phyloP scores from a whole-genome alignment of 75 land plant species.

The Selaginella tamariscina region DNA sequence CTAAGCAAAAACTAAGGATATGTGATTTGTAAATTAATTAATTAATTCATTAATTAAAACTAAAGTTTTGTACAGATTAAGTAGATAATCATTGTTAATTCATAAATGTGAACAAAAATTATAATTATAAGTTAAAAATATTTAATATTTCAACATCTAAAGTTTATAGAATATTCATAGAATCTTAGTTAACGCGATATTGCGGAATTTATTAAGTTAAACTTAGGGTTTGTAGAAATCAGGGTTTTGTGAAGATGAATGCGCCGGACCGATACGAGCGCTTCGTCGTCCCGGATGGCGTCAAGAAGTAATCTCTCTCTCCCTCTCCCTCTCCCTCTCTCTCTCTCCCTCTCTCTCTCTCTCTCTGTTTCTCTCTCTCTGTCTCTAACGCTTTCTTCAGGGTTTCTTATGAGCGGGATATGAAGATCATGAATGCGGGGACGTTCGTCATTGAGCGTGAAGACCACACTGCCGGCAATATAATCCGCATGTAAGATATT shows the following conservation, averaged over 20 bases:
- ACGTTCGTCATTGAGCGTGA: constrained; percentile 83
- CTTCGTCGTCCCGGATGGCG: constrained; percentile 96
- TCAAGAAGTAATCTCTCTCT: constrained; percentile 44
- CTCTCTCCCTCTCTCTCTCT: background rate
- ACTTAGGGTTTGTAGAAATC: too few relatives aligned
- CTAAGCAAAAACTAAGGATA: too few relatives aligned
- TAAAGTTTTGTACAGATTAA: too few relatives aligned
- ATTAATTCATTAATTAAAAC: too few relatives aligned
- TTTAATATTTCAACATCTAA: too few relatives aligned
- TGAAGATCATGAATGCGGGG: constrained; percentile 91
- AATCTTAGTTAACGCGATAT: too few relatives aligned
- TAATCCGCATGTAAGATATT: constrained; percentile 69
- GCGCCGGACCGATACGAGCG: constrained; percentile 97
- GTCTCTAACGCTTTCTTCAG: constrained; percentile 18
- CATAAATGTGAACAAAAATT: too few relatives aligned
- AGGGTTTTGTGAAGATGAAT: constrained; percentile 53
- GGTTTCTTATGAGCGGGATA: constrained; percentile 86
- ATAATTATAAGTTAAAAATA: too few relatives aligned
- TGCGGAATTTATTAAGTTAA: too few relatives aligned
- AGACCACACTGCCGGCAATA: constrained; percentile 90
- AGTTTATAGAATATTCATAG: too few relatives aligned
- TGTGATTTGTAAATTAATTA: too few relatives aligned
- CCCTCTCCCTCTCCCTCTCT: background rate
- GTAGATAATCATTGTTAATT: too few relatives aligned
- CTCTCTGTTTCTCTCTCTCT: background rate